Percentiles rank a stretch among this genome's conserved stretches.
Conservation (phyloP, 768 basidiomycete genomes). For the Boletus subcaerulescens region DNA sequence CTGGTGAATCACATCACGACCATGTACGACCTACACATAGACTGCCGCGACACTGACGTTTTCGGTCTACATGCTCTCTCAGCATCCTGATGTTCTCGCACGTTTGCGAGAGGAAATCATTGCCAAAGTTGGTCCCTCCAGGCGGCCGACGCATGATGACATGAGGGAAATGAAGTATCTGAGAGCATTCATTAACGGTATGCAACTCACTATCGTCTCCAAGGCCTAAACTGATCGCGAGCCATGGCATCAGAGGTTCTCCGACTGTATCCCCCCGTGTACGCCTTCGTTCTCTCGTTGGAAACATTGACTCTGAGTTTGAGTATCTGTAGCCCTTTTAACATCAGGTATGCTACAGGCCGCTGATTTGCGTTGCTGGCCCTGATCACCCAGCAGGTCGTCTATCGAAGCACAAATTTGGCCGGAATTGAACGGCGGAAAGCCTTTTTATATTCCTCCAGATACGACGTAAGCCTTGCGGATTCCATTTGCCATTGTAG, state of each 20-base stretch:
- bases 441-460: slow-evolving; percentile 54
- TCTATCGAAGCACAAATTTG: slow-evolving; percentile 15
- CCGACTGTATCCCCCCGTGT: slow-evolving; percentile 32
- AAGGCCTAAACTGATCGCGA: neutral
- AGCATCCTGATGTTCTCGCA: slow-evolving; percentile 44
- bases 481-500: neutral
- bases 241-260: slow-evolving; percentile 25
- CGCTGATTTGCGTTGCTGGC: no score
- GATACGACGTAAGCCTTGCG: slow-evolving; percentile 21
- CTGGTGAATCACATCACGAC: neutral
- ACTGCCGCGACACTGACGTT: slow-evolving; percentile 38
- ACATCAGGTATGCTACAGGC: slow-evolving; percentile 16
- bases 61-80: slow-evolving; percentile 45
- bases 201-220: neutral
- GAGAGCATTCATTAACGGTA: slow-evolving; percentile 64
- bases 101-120: slow-evolving; percentile 59
- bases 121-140: slow-evolving; percentile 44
- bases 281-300: neutral
- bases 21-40: neutral
- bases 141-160: slow-evolving; percentile 52
- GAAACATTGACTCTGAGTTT: slow-evolving; percentile 1
- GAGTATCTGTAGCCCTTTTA: slow-evolving; percentile 14
- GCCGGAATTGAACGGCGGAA: slow-evolving; percentile 30
- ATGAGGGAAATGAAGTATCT: slow-evolving; percentile 63
- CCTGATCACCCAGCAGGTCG: slow-evolving; percentile 14